Conservation (phyloP, 495 filamentous ascomycete genomes). For the Neurospora sp. region DNA sequence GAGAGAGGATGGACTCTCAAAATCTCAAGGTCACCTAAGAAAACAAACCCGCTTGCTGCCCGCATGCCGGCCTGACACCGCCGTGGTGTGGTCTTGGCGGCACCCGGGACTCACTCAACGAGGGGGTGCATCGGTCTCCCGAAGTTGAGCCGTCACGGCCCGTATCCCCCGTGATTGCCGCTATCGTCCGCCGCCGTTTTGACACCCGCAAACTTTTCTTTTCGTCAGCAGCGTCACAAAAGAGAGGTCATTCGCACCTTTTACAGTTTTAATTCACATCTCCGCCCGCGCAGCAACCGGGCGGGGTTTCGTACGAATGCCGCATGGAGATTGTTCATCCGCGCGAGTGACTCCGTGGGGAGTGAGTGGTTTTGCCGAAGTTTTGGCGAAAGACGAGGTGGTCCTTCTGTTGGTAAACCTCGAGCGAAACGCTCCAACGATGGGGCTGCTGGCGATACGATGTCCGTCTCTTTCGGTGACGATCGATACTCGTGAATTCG, state of each 20-base stretch:
- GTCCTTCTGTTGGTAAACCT: no score
- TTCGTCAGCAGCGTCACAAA: not conserved
- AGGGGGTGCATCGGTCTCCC: not conserved
- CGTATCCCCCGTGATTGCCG: not conserved
- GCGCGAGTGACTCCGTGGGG: not conserved
- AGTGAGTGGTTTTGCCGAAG: not conserved
- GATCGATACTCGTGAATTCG: not conserved
- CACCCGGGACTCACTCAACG: no score
- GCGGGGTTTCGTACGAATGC: not conserved
- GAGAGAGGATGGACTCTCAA: no score
- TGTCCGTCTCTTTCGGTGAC: not conserved
- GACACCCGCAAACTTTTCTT: no score
- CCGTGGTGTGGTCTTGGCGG: no score
- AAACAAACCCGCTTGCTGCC: no score
- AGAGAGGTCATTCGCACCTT: not conserved
- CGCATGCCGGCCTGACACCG: no score
- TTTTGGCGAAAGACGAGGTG: not conserved
- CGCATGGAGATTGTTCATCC: not conserved
- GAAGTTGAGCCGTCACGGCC: not conserved
- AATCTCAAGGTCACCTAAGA: no score
- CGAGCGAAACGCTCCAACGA: not conserved
- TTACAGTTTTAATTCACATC: not conserved
- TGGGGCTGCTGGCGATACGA: not conserved
- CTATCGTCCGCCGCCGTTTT: not conserved
- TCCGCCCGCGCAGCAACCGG: not conserved